phyloP scores from a whole-genome alignment of 2,329 filamentous ascomycete species.

The Neoarthrinium moseri region DNA sequence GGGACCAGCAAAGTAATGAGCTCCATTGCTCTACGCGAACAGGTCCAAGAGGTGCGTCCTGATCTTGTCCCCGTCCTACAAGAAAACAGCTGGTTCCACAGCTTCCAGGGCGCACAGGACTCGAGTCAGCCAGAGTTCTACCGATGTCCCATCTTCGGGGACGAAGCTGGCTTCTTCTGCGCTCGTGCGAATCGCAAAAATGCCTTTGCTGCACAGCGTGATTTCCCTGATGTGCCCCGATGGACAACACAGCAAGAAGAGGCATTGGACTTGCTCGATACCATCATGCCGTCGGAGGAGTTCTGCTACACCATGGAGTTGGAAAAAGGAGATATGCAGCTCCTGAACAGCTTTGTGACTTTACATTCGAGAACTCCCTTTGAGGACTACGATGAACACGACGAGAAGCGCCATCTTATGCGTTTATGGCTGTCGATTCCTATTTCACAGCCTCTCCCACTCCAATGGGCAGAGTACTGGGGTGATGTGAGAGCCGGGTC shows the following conservation, averaged over 20 bases:
- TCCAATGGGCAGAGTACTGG: conserved; percentile 14
- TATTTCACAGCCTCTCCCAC: conserved; percentile 9
- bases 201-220: conserved; percentile 10
- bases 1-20: conserved; percentile 13
- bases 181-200: conserved; percentile 15
- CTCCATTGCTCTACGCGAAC: conserved; percentile 13
- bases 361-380: conserved; percentile 13
- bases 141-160: conserved; percentile 12
- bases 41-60: conserved; percentile 9
- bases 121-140: conserved; percentile 11
- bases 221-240: conserved; percentile 12
- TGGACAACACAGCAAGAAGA: conserved; percentile 8
- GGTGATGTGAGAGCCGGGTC: conserved; percentile 9
- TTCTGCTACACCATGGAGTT: conserved; percentile 15
- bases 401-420: conserved; percentile 14
- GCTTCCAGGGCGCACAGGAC: conserved; percentile 12
- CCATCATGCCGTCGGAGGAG: conserved; percentile 12
- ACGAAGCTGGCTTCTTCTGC: conserved; percentile 3
- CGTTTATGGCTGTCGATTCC: conserved; percentile 14
- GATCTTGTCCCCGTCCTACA: conserved; percentile 13
- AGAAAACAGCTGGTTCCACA: conserved; percentile 13
- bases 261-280: conserved; percentile 11
- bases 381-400: conserved; percentile 10
- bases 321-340: conserved; percentile 13
- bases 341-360: conserved; percentile 14